phyloP scores from a whole-genome alignment of 306 rosid genomes.

The Inga oerstediana region DNA sequence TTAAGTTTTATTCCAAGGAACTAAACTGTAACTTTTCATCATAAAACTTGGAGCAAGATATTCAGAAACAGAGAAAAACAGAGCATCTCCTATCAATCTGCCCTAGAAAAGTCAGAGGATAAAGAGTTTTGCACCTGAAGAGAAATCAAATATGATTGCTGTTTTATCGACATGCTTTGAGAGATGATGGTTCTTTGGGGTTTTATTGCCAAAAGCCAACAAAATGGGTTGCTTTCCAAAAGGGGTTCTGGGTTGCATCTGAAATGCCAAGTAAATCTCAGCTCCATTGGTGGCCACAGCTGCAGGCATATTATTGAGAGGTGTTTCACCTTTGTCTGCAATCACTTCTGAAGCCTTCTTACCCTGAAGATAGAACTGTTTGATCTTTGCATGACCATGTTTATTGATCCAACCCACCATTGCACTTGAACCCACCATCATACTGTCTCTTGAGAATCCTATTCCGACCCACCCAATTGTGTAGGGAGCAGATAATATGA shows the following conservation, averaged over 20 bases:
- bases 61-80: background rate
- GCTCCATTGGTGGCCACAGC: conserved; percentile 87
- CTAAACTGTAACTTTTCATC: background rate
- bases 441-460: conserved; percentile 84
- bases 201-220: conserved; percentile 66
- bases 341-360: conserved; percentile 65
- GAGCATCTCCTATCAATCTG: background rate
- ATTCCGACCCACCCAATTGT: conserved; percentile 96
- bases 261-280: conserved; percentile 88
- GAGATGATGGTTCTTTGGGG: conserved; percentile 68
- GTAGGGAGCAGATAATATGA: conserved; percentile 84
- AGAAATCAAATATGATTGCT: conserved; percentile 70
- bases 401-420: conserved; percentile 89
- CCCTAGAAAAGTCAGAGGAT: background rate
- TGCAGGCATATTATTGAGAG: conserved; percentile 81
- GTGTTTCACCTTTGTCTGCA: conserved; percentile 85
- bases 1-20: background rate
- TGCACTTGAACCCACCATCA: conserved; percentile 98
- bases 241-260: conserved; percentile 59
- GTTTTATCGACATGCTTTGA: conserved; percentile 67
- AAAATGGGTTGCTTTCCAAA: conserved; percentile 75
- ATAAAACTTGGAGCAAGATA: background rate
- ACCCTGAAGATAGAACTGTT: conserved; percentile 85
- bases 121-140: conserved; percentile 57
- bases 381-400: conserved; percentile 83